Conservation (phyloP, 2,329 filamentous ascomycete species). For the Fusarium scirpi region DNA sequence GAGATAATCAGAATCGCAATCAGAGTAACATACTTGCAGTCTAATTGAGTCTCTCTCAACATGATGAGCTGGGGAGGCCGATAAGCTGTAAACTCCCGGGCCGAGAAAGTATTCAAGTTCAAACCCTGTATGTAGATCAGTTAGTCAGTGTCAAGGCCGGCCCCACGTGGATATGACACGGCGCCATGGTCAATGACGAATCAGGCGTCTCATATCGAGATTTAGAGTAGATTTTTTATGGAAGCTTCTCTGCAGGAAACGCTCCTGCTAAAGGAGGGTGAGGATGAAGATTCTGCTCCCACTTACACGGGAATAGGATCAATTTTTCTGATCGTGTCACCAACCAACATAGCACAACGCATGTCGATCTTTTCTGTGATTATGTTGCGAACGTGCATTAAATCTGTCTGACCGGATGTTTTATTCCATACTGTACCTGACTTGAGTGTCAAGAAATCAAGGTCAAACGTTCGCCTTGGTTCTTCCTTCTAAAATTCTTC, state of each 20-base stretch:
- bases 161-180: slow-evolving; percentile 19
- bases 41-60: background rate
- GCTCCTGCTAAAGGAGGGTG: background rate
- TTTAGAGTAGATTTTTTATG: slow-evolving; percentile 6
- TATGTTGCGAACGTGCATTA: background rate
- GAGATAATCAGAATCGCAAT: background rate
- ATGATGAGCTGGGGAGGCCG: background rate
- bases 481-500: background rate
- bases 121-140: slow-evolving; percentile 31
- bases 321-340: background rate
- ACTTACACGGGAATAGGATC: slow-evolving; percentile 2
- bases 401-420: background rate
- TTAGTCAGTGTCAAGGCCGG: slow-evolving; percentile 8
- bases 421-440: background rate
- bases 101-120: slow-evolving; percentile 5
- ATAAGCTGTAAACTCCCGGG: background rate
- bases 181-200: slow-evolving; percentile 18
- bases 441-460: background rate
- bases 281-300: slow-evolving; percentile 3
- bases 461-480: background rate
- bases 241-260: slow-evolving; percentile 15
- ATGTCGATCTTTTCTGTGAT: background rate
- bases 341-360: background rate
- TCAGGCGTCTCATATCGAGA: slow-evolving; percentile 19
- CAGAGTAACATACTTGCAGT: background rate